Conservation (phyloP, 495 filamentous ascomycete genomes). For the Hypoxylon fragiforme region DNA sequence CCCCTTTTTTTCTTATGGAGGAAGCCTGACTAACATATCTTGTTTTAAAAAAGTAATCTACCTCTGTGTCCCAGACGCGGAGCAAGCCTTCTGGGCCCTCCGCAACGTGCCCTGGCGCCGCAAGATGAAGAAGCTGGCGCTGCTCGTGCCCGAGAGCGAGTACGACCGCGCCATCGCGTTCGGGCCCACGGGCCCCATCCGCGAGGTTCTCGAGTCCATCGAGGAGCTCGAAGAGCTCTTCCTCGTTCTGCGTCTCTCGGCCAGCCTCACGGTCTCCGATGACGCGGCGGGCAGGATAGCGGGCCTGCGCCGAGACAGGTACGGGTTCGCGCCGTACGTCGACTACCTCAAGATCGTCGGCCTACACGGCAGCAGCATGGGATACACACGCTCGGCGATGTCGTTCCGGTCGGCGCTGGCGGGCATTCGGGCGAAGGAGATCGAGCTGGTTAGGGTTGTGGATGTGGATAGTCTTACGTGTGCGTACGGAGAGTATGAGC, state of each 20-base stretch:
- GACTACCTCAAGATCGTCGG: slow-evolving; percentile 18
- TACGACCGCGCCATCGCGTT: slow-evolving; percentile 24
- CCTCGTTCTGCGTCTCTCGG: slow-evolving; percentile 17
- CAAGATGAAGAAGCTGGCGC: slow-evolving; percentile 11
- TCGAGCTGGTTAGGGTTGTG: slow-evolving; percentile 22
- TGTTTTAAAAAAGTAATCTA: no score
- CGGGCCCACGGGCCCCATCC: slow-evolving; percentile 19
- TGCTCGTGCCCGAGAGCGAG: slow-evolving; percentile 23
- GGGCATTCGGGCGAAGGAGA: background rate
- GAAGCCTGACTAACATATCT: no score
- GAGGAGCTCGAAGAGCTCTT: slow-evolving; percentile 18
- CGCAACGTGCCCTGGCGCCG: slow-evolving; percentile 16
- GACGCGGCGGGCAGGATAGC: background rate
- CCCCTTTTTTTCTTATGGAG: no score
- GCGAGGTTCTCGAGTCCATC: slow-evolving; percentile 18
- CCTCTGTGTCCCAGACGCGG: slow-evolving; percentile 16
- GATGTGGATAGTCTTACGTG: slow-evolving; percentile 20
- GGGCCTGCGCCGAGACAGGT: slow-evolving; percentile 6
- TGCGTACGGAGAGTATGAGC: slow-evolving; percentile 16
- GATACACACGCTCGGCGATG: slow-evolving; percentile 22
- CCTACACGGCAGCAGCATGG: slow-evolving; percentile 14
- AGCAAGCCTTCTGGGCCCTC: slow-evolving; percentile 29
- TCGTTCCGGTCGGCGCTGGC: slow-evolving; percentile 13
- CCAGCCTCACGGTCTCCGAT: background rate
- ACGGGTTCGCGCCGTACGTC: slow-evolving; percentile 27